Percentiles rank a stretch among this genome's conserved stretches.
These are phyloP conservation scores for Oryza punctata DNA, from an alignment of 176 grass and related monocot species.

Conservation along the genomic window DNA sequence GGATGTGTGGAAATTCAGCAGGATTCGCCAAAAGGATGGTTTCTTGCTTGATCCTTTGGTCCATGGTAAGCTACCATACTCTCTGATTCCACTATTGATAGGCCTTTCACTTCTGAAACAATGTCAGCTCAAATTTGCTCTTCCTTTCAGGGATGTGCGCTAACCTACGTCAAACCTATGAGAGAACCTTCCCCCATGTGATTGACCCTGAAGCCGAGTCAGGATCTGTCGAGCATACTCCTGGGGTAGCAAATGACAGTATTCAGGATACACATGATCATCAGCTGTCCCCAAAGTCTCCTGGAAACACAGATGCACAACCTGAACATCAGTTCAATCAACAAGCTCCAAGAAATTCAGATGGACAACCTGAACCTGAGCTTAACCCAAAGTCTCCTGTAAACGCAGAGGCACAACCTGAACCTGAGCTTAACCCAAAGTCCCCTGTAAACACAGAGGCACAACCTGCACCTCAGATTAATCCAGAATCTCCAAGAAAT, in stretches of 20 bases:
- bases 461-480: constrained; percentile 4
- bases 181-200: constrained; percentile 31
- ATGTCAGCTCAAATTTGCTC: not conserved
- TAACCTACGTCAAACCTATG: constrained; percentile 43
- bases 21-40: constrained; percentile 43
- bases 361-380: not conserved
- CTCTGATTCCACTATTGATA: not conserved
- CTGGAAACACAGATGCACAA: too few relatives aligned
- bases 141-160: constrained; percentile 57
- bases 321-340: not conserved
- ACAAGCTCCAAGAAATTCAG: not conserved
- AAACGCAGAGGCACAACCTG: constrained; percentile 13
- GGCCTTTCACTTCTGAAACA: constrained; percentile 5
- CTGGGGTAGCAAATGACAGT: constrained; percentile 1
- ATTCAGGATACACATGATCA: constrained; percentile 18
- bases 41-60: constrained; percentile 59
- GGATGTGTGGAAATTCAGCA: constrained; percentile 58
- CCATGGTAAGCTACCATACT: constrained; percentile 42
- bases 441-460: constrained; percentile 18
- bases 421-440: not conserved
- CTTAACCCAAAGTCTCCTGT: constrained; percentile 6
- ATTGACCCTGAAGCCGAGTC: constrained; percentile 35
- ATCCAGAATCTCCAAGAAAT: constrained; percentile 15
- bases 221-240: not conserved
- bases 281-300: not conserved